A percentile compares a stretch with the other conserved stretches of the same genome.
phyloP scores from a whole-genome alignment of 352 stramenopile genomes.

The Thraustochytrium striatum region DNA sequence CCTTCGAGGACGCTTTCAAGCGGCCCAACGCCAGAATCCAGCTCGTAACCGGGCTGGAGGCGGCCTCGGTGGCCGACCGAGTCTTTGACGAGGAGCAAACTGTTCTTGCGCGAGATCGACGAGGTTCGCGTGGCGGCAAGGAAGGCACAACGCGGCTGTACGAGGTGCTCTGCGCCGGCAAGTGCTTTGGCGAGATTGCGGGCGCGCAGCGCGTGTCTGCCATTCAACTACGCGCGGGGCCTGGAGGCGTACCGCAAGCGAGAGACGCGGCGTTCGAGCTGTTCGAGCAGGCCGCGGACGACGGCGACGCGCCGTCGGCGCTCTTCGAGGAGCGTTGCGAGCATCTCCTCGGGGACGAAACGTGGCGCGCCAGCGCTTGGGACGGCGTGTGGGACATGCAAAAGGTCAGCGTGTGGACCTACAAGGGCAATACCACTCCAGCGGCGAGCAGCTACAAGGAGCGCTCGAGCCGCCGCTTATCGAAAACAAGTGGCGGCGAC shows the following conservation, averaged over 20 bases:
- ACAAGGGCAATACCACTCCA: too few relatives aligned
- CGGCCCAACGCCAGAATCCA: background rate
- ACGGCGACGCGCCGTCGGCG: constrained; percentile 14
- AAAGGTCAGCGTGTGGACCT: constrained; percentile 43
- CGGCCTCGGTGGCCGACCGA: background rate
- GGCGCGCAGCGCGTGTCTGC: background rate
- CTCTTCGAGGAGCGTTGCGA: constrained; percentile 46
- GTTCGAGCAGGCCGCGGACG: constrained; percentile 31
- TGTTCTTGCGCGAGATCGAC: constrained; percentile 38
- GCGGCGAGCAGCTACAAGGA: background rate
- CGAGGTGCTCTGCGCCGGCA: background rate
- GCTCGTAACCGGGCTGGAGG: background rate
- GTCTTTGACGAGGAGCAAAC: background rate
- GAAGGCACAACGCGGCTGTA: constrained; percentile 28
- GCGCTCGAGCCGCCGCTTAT: too few relatives aligned
- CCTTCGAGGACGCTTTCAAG: background rate
- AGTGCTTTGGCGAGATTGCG: background rate
- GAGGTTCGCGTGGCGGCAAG: constrained; percentile 14
- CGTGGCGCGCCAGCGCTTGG: background rate
- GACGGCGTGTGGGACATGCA: constrained; percentile 47
- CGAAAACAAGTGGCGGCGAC: too few relatives aligned
- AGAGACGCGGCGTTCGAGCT: constrained; percentile 3
- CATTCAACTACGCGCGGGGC: background rate
- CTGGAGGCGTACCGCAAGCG: background rate
- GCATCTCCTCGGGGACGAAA: constrained; percentile 30